Percentiles rank a stretch among this genome's conserved stretches.
Evolutionary conservation across 2,329 filamentous ascomycete genomes (phyloP).

Genomic region (Aspergillus intermedius): DNA sequence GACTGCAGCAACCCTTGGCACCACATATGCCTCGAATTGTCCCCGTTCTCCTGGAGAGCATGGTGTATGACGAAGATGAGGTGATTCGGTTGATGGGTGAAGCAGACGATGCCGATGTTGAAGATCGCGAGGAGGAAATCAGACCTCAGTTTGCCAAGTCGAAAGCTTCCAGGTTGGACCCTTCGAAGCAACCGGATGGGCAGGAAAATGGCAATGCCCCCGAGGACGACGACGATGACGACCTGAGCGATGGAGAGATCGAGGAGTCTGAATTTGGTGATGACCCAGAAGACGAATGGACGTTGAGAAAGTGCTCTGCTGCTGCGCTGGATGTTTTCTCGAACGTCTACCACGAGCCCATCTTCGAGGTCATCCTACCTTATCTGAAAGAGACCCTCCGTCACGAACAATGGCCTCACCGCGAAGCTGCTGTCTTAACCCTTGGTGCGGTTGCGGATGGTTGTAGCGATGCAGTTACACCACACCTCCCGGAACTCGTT

Average conservation of each 20-base stretch:
- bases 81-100: constrained; percentile 77
- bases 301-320: constrained; percentile 91
- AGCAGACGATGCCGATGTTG: constrained; percentile 82
- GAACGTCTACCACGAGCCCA: constrained; percentile 75
- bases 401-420: constrained; percentile 82
- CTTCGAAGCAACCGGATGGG: constrained; percentile 37
- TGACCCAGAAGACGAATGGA: constrained; percentile 90
- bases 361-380: constrained; percentile 87
- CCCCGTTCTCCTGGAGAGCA: constrained; percentile 82
- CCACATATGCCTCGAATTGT: constrained; percentile 80
- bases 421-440: constrained; percentile 89
- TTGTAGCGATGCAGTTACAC: constrained; percentile 81
- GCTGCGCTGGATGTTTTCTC: constrained; percentile 92
- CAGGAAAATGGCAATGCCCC: constrained; percentile 42
- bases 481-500: constrained; percentile 83
- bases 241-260: constrained; percentile 82
- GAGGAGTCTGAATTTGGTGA: constrained; percentile 63
- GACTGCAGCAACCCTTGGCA: constrained; percentile 66
- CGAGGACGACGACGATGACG: constrained; percentile 57
- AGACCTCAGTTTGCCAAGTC: constrained; percentile 83
- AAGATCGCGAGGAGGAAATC: constrained; percentile 85
- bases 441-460: constrained; percentile 92
- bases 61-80: constrained; percentile 95
- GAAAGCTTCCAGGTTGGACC: constrained; percentile 54
- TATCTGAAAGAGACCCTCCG: constrained; percentile 86